Base-by-base conservation (phyloP, 352 stramenopile genomes). In the Globisporangium solare region DNA sequence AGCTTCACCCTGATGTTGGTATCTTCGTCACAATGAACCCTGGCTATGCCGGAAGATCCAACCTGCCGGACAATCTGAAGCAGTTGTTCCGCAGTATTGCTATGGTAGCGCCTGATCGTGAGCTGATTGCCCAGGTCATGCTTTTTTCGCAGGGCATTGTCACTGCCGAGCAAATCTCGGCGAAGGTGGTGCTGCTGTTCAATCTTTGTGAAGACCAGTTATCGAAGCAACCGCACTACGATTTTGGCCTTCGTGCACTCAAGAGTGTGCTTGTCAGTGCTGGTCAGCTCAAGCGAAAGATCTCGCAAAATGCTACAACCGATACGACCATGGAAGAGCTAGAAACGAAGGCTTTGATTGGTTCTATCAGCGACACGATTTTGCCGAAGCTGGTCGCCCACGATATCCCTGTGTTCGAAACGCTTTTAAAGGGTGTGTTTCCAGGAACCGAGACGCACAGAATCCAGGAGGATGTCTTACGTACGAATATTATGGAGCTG, bases 11-110 rank as follows among this genome's bases (percentile, higher is more conserved):
- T 50, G 96, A 99, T 68, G 97, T 99, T 50, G 98, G 97, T 22
- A 99, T 99, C 56, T 99, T 99, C 72, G 97, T 99, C 35, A 99
- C 98, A 15, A 99, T 99, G 97, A 99, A 99, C 72, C 98, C 98
- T 39, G 96, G 95, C 22, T 99, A 99, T 71, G 98, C 98, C 54
- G 98, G 98, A 12, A 86, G 97, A 61, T 98, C 91, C 10, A 98
- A 98, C 66, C 64, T 99, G 41, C 95, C 95, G 0, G 96, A 99
- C 68, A 99, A 99, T 71, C 78, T 99, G 52, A 99, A 99, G 74
- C 96, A 97, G 55, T 79, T 99, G 2, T 99, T 99, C 86, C 83
- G 98, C 11, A 98, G 97, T 54, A 98, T 99, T 56, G 98, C 98
- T 6, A 99, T 99, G 98, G 96, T 99, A 61, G 92, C 97, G 13